Evolutionary conservation across 257 asterid species (phyloP).

Genomic region (Solanum piurae): DNA sequence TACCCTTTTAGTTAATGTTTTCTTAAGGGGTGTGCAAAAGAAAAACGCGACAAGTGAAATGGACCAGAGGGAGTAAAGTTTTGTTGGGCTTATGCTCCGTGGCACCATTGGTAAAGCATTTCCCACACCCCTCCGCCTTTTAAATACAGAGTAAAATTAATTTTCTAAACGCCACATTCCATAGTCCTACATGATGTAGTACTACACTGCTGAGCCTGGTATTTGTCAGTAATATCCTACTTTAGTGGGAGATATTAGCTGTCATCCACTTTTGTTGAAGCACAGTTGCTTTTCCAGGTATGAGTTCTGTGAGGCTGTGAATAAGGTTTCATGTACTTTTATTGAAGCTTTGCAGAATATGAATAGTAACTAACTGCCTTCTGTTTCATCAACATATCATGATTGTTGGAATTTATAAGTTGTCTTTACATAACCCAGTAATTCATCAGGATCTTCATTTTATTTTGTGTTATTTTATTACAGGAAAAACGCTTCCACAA

Average conservation of each 20-base stretch:
- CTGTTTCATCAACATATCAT: not conserved
- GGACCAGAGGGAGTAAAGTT: not conserved
- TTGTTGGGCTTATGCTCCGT: not conserved
- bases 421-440: not conserved
- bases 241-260: not conserved
- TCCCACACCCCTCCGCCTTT: not conserved
- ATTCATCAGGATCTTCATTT: not conserved
- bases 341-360: not conserved
- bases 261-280: not conserved
- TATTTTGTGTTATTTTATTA: not conserved
- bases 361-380: not conserved
- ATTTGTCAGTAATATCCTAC: not conserved
- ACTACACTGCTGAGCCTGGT: not conserved
- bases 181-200: not conserved
- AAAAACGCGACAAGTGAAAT: not conserved
- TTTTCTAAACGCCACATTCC: not conserved
- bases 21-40: not conserved
- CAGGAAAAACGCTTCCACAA: conserved; percentile 93
- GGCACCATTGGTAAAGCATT: not conserved
- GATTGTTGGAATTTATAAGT: not conserved
- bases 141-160: not conserved
- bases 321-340: not conserved
- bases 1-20: not conserved
- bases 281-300: not conserved
- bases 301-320: not conserved